Percentiles rank a stretch among this genome's conserved stretches.
phyloP scores from a whole-genome alignment of 2,329 filamentous ascomycete genomes.

The Neonectria faginata region DNA sequence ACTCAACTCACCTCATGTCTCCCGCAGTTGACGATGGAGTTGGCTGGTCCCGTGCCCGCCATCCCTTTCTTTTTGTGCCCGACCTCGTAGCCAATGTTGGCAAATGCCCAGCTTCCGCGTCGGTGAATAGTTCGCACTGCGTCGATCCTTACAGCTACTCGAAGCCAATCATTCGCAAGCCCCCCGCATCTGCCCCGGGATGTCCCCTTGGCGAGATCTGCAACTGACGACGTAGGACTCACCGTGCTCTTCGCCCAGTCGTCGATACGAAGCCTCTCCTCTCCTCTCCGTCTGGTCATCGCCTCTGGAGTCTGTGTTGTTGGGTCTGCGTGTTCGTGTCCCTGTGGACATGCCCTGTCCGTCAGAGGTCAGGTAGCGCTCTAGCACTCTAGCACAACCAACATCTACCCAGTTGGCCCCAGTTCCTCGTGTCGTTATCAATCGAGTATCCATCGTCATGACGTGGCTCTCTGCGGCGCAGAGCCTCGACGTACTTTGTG shows the following conservation, averaged over 20 bases:
- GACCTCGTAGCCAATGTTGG: conserved; percentile 3
- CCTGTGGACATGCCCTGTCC: not conserved
- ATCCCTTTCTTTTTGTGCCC: not conserved
- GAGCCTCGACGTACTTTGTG: not conserved
- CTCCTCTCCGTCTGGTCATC: not conserved
- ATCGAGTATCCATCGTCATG: not conserved
- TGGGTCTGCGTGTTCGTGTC: conserved; percentile 3
- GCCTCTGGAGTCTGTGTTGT: not conserved
- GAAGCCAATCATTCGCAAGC: conserved; percentile 13
- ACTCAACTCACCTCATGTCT: conserved; percentile 20
- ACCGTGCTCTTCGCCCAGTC: conserved; percentile 2
- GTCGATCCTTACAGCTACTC: conserved; percentile 10
- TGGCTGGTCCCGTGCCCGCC: not conserved
- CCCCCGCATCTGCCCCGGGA: conserved; percentile 9
- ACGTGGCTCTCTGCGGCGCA: not conserved
- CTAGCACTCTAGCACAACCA: not conserved
- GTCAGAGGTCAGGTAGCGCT: conserved; percentile 18
- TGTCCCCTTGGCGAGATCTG: conserved; percentile 9
- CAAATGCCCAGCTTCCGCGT: not conserved
- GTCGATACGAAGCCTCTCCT: conserved; percentile 11
- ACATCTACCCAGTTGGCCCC: not conserved
- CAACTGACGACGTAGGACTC: conserved; percentile 1
- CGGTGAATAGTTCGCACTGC: conserved; percentile 9
- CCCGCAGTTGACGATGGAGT: conserved; percentile 7
- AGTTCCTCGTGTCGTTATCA: conserved; percentile 13